These are phyloP conservation scores for Rubroboletus pulcherrimus DNA, from an alignment of 768 basidiomycete genomes.

Conservation along the genomic window DNA sequence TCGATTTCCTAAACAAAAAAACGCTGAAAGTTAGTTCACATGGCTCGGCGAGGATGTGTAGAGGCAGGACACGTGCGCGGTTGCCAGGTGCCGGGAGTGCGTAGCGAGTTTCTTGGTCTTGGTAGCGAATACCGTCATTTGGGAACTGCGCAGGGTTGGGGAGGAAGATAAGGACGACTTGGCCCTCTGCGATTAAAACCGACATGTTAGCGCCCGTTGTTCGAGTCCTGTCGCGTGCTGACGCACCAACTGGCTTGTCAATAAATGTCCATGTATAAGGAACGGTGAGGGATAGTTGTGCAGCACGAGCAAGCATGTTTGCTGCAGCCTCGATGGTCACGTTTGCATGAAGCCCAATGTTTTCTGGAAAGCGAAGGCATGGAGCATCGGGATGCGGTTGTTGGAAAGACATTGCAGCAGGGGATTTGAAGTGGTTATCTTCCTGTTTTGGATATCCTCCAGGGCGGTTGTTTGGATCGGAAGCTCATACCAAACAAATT, in stretches of 20 bases:
- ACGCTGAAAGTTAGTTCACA: background rate
- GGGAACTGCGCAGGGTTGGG: conserved; percentile 59
- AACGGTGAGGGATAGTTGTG: conserved; percentile 48
- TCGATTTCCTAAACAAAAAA: conserved; percentile 61
- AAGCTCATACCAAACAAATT: conserved; percentile 28
- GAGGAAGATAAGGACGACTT: conserved; percentile 63
- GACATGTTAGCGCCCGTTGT: background rate
- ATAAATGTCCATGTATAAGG: conserved; percentile 75
- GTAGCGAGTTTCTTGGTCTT: conserved; percentile 66
- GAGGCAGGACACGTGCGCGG: conserved; percentile 44
- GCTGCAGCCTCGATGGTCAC: conserved; percentile 56
- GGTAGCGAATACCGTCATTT: conserved; percentile 72
- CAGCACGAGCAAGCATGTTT: conserved; percentile 59
- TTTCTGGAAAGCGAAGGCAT: conserved; percentile 70
- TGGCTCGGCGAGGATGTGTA: no score
- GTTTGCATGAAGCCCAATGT: conserved; percentile 52
- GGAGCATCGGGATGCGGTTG: conserved; percentile 58
- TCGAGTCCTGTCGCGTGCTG: background rate
- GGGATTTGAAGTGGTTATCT: background rate
- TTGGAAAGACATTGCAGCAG: conserved; percentile 26
- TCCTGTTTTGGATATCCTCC: conserved; percentile 11
- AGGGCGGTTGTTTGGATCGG: conserved; percentile 29
- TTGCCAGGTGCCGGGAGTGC: conserved; percentile 43
- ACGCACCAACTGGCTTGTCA: conserved; percentile 70
- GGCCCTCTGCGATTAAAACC: conserved; percentile 47